phyloP scores from a whole-genome alignment of 306 rosid species.

The Dalbergia cochinchinensis region DNA sequence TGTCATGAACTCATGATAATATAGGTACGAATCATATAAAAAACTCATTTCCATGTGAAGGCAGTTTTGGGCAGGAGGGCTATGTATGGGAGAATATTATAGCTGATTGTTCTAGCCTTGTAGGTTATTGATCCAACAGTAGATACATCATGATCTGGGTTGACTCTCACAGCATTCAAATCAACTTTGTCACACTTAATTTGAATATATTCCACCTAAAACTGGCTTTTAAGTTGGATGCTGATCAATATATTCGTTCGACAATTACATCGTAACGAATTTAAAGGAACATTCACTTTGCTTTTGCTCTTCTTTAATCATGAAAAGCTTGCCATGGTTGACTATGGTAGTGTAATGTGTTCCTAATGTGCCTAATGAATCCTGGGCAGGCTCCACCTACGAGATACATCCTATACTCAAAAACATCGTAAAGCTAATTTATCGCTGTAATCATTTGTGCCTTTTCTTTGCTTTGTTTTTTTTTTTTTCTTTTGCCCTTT shows the following conservation, averaged over 20 bases:
- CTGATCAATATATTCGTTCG: slow-evolving; percentile 14
- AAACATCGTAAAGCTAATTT: slow-evolving; percentile 47
- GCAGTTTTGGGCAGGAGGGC: slow-evolving; percentile 15
- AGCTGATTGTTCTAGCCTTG: not conserved
- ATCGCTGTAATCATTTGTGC: slow-evolving; percentile 52
- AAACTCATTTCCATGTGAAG: not conserved
- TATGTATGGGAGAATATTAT: not conserved
- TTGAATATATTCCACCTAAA: slow-evolving; percentile 17
- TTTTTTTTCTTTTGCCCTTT: not conserved
- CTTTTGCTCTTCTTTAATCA: slow-evolving; percentile 49
- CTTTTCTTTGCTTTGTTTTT: slow-evolving; percentile 3
- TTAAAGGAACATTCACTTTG: slow-evolving; percentile 30
- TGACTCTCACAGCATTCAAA: slow-evolving; percentile 36
- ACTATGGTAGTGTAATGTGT: slow-evolving; percentile 40
- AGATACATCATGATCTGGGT: slow-evolving; percentile 27
- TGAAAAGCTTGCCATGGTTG: slow-evolving; percentile 53
- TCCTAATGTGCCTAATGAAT: slow-evolving; percentile 51
- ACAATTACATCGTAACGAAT: slow-evolving; percentile 26
- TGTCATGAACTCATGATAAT: too few relatives aligned
- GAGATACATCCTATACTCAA: slow-evolving; percentile 43
- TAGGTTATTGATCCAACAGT: slow-evolving; percentile 7
- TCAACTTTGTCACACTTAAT: slow-evolving; percentile 7
- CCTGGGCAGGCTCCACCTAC: slow-evolving; percentile 48
- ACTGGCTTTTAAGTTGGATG: not conserved
- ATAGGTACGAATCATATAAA: too few relatives aligned